Percentiles rank a stretch among this genome's conserved stretches.
These are phyloP conservation scores for Metschnikowia kofuensis DNA, from an alignment of 805 yeast species.

Conservation along the genomic window DNA sequence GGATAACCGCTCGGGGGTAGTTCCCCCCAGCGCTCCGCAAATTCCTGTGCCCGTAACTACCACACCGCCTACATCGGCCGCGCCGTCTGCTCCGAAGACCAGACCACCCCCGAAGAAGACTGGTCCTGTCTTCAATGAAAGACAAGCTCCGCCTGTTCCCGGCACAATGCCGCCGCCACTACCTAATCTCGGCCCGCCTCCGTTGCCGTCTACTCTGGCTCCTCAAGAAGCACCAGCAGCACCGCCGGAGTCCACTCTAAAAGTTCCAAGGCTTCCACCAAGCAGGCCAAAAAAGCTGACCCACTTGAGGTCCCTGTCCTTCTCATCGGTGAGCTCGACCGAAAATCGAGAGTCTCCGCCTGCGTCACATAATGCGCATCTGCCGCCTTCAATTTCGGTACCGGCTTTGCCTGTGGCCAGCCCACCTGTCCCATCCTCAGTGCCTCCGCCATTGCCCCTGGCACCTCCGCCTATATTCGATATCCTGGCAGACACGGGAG, in stretches of 20 bases:
- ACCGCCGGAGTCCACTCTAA: conserved; percentile 11
- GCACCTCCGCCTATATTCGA: conserved; percentile 14
- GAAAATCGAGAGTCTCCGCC: conserved; percentile 4
- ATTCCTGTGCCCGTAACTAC: conserved; percentile 24
- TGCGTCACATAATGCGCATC: conserved; percentile 2
- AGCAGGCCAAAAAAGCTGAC: conserved; percentile 38
- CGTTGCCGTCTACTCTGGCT: conserved; percentile 17
- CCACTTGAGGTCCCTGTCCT: conserved; percentile 28
- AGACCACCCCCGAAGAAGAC: conserved; percentile 7
- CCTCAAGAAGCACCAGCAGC: conserved; percentile 4
- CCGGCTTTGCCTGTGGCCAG: not conserved
- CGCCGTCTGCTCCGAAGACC: conserved; percentile 15
- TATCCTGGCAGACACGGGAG: conserved; percentile 1
- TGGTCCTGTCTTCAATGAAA: not conserved
- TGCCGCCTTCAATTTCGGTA: not conserved
- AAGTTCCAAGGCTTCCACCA: conserved; percentile 38
- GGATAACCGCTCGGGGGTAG: conserved; percentile 36
- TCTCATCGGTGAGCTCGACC: conserved; percentile 19
- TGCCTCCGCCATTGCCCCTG: conserved; percentile 12
- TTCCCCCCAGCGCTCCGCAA: conserved; percentile 38
- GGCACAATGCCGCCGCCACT: conserved; percentile 1
- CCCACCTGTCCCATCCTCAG: not conserved
- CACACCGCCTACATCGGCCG: conserved; percentile 12
- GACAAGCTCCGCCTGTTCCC: conserved; percentile 15
- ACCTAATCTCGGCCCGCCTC: conserved; percentile 23